phyloP scores from a whole-genome alignment of 73 alveolate species.

The Diophrys sp. region DNA sequence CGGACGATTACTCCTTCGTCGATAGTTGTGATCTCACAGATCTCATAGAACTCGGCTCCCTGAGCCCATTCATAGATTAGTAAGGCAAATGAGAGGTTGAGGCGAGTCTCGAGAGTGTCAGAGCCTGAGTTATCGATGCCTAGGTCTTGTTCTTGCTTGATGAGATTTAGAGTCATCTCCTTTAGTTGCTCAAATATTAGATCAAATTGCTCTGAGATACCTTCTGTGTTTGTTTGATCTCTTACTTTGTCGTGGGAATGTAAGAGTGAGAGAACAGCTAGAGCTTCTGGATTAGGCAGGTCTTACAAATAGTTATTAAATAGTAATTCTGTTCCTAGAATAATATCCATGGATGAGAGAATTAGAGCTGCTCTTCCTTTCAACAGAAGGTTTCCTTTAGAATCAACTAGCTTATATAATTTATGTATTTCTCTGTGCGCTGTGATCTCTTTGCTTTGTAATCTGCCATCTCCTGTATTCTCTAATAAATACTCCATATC shows the following conservation, averaged over 20 bases:
- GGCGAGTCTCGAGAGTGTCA: constrained; percentile 16
- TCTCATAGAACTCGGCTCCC: constrained; percentile 61
- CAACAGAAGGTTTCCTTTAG: constrained; percentile 50
- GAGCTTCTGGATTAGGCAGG: constrained; percentile 43
- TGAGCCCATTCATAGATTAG: constrained; percentile 75
- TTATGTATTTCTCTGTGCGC: constrained; percentile 47
- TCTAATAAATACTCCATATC: not conserved
- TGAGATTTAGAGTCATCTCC: constrained; percentile 8
- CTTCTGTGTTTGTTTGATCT: constrained; percentile 14
- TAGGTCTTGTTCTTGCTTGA: constrained; percentile 31
- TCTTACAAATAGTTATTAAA: constrained; percentile 63
- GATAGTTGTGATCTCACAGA: constrained; percentile 23
- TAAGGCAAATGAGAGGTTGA: constrained; percentile 53
- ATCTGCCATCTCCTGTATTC: not conserved
- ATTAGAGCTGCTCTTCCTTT: constrained; percentile 77
- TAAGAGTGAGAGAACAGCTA: constrained; percentile 16
- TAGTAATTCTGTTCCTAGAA: constrained; percentile 68
- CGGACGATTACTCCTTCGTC: constrained; percentile 76
- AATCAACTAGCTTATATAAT: constrained; percentile 58
- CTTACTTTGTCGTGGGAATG: constrained; percentile 6
- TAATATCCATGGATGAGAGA: constrained; percentile 57
- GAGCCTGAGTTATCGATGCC: constrained; percentile 28
- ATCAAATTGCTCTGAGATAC: not conserved
- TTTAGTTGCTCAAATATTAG: not conserved
- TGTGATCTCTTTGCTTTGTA: not conserved